phyloP scores from a whole-genome alignment of 345 rosid genomes.

The Salix exigua region DNA sequence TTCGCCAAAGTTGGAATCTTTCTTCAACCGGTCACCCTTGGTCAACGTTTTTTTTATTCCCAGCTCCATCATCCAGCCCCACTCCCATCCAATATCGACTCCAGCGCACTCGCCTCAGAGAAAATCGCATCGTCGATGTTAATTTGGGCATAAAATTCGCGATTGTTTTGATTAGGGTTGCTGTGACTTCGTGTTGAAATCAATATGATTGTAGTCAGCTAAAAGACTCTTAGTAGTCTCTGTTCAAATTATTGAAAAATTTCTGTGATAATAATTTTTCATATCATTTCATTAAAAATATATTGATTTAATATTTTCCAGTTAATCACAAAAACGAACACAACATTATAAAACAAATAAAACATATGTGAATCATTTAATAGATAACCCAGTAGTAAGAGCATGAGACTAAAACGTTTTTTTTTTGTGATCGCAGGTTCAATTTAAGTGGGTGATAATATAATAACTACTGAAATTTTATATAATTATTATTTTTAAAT shows the following conservation, averaged over 20 bases:
- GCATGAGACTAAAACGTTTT: no score
- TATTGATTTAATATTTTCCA: no score
- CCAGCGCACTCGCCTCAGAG: not conserved
- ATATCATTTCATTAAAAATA: no score
- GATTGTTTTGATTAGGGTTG: not conserved
- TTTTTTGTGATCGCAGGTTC: no score
- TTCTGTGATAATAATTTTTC: not conserved
- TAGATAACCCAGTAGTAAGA: no score
- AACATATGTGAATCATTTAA: no score
- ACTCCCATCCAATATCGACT: not conserved
- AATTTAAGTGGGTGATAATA: rapidly evolving
- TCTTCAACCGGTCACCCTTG: not conserved
- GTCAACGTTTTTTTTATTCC: not conserved
- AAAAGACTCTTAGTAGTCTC: not conserved
- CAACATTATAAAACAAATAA: no score
- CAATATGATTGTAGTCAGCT: not conserved
- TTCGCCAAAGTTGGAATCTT: not conserved
- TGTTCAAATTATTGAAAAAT: no score
- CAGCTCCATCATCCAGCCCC: not conserved
- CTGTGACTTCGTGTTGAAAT: not conserved
- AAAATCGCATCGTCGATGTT: not conserved
- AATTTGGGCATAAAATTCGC: not conserved
- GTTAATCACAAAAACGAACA: no score
- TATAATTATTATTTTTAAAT: no score
- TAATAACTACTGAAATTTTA: no score